phyloP scores from a whole-genome alignment of 208 protist species.

The Leishmania tropica region DNA sequence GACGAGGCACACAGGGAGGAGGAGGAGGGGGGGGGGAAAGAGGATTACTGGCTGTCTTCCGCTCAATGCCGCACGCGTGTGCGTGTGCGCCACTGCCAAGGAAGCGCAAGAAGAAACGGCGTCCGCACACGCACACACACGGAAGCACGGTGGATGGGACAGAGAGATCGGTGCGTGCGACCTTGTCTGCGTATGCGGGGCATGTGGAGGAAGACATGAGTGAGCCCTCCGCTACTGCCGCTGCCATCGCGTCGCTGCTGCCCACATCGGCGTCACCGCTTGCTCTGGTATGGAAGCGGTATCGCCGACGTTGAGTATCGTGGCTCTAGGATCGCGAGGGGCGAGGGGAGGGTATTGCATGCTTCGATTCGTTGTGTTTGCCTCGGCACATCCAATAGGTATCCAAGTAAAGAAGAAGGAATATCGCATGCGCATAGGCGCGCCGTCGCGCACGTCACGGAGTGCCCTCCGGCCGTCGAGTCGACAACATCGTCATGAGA shows the following conservation, averaged over 20 bases:
- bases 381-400: too few relatives aligned
- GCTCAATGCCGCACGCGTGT: background rate
- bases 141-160: too few relatives aligned
- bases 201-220: background rate
- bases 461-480: background rate
- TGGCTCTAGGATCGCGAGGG: background rate
- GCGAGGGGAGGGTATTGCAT: background rate
- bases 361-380: background rate
- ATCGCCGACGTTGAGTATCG: background rate
- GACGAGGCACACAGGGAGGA: background rate
- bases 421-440: too few relatives aligned
- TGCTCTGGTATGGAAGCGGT: background rate
- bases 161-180: background rate
- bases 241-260: background rate
- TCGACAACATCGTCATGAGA: background rate
- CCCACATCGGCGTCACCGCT: background rate
- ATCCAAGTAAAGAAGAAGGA: too few relatives aligned
- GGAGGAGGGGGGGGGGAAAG: background rate
- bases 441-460: too few relatives aligned
- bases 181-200: background rate
- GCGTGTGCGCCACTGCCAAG: too few relatives aligned
- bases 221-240: background rate
- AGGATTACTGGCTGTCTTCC: too few relatives aligned
- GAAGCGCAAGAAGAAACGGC: too few relatives aligned
- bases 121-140: too few relatives aligned